Conservation (phyloP, 2,329 filamentous ascomycete genomes). For the Xenoacremonium recifei region DNA sequence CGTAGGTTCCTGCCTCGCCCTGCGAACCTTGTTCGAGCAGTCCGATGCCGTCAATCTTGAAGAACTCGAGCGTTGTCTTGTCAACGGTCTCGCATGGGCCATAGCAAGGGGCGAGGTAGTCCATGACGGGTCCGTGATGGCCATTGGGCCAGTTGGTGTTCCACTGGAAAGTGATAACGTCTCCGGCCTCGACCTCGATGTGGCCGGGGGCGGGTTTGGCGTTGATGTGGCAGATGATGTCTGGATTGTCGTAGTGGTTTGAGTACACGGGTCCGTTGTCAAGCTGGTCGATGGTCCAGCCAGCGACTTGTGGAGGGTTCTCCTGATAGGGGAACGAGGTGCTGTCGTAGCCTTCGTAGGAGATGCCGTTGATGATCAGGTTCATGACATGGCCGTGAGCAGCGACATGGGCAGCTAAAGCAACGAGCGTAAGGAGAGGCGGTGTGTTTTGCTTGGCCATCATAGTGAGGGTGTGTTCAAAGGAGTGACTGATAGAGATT, state of each 20-base stretch:
- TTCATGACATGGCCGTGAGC: conserved; percentile 43
- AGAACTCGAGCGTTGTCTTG: conserved; percentile 43
- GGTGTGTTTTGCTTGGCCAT: conserved; percentile 9
- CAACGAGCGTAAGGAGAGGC: conserved; percentile 8
- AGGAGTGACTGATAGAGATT: no score
- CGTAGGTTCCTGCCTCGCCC: conserved; percentile 36
- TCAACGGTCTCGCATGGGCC: conserved; percentile 40
- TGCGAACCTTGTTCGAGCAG: conserved; percentile 34
- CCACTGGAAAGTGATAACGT: conserved; percentile 47
- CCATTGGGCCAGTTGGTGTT: conserved; percentile 47
- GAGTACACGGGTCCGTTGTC: conserved; percentile 50
- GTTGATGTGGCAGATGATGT: conserved; percentile 50
- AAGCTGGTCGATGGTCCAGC: conserved; percentile 41
- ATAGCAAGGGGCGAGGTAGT: conserved; percentile 45
- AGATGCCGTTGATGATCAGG: conserved; percentile 43
- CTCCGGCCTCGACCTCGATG: conserved; percentile 43
- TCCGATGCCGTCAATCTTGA: conserved; percentile 44
- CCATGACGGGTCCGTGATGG: conserved; percentile 46
- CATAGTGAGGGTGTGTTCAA: conserved; percentile 16
- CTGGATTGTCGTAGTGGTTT: conserved; percentile 35
- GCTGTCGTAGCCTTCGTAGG: conserved; percentile 40
- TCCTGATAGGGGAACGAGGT: conserved; percentile 32
- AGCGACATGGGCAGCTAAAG: conserved; percentile 12
- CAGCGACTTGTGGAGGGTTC: conserved; percentile 35
- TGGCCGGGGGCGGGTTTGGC: conserved; percentile 39